Evolutionary conservation across 1,284 basidiomycete genomes (phyloP).

Genomic region (Naganishia liquefaciens): DNA sequence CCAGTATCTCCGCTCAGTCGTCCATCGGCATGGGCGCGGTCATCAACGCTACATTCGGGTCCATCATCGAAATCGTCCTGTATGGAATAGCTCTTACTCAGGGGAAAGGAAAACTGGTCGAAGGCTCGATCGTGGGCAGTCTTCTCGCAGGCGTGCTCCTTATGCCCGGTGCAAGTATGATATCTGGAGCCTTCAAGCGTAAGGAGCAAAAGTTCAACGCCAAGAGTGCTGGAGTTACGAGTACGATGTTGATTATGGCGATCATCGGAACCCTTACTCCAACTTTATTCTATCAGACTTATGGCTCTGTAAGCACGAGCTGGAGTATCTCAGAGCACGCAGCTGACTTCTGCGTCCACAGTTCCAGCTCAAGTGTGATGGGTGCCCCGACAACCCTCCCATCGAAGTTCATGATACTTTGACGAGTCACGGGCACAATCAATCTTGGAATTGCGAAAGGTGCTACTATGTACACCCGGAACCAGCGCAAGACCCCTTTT

Average conservation of each 20-base stretch:
- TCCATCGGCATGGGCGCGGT: slow-evolving; percentile 99
- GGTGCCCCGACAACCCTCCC: slow-evolving; percentile 64
- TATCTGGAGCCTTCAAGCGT: slow-evolving; percentile 81
- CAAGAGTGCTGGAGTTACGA: slow-evolving; percentile 95
- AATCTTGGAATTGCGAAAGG: slow-evolving; percentile 81
- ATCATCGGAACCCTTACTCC: slow-evolving; percentile 96
- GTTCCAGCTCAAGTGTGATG: slow-evolving; percentile 91
- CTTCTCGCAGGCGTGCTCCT: slow-evolving; percentile 91
- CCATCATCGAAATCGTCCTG: slow-evolving; percentile 94
- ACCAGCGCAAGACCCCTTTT: slow-evolving; percentile 91
- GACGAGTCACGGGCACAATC: slow-evolving; percentile 41
- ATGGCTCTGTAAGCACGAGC: slow-evolving; percentile 79
- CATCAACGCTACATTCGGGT: slow-evolving; percentile 99
- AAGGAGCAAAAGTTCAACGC: slow-evolving; percentile 99
- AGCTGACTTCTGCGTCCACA: slow-evolving; percentile 48
- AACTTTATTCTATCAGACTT: slow-evolving; percentile 97
- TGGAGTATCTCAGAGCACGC: background rate
- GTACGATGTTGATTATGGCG: slow-evolving; percentile 99
- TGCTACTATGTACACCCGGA: slow-evolving; percentile 96
- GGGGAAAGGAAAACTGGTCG: slow-evolving; percentile 88
- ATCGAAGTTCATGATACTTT: slow-evolving; percentile 22
- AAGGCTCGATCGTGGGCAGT: slow-evolving; percentile 94
- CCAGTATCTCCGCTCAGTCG: slow-evolving; percentile 95
- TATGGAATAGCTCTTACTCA: slow-evolving; percentile 87
- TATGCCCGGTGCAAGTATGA: slow-evolving; percentile 98